Conservation (phyloP, 2,329 filamentous ascomycete species). For the Gaeumannomyces sp. region DNA sequence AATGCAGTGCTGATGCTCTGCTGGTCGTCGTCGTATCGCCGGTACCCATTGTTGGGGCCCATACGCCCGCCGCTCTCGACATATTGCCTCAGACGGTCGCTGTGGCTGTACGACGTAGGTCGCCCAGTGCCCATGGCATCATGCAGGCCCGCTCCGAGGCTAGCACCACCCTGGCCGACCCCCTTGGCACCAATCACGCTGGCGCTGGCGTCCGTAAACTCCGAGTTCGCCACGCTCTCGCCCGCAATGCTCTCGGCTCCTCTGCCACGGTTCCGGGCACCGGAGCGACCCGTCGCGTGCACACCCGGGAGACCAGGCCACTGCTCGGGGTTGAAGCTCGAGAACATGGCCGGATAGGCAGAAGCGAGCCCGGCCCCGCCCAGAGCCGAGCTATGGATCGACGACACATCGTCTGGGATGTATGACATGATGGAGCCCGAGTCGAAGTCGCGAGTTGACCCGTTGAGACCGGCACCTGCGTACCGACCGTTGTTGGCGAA, state of each 20-base stretch:
- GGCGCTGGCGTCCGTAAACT: slow-evolving; percentile 76
- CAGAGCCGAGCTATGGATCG: slow-evolving; percentile 85
- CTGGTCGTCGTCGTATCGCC: slow-evolving; percentile 81
- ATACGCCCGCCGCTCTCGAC: slow-evolving; percentile 77
- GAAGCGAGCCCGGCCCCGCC: slow-evolving; percentile 75
- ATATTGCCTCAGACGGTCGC: slow-evolving; percentile 88
- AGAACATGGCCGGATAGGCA: slow-evolving; percentile 93
- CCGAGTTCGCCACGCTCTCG: slow-evolving; percentile 86
- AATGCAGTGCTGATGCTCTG: slow-evolving; percentile 96
- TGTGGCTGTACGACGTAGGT: slow-evolving; percentile 63
- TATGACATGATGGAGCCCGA: slow-evolving; percentile 88
- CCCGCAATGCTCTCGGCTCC: slow-evolving; percentile 72
- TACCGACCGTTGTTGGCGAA: slow-evolving; percentile 30
- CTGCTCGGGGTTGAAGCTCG: slow-evolving; percentile 76
- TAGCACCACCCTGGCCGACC: slow-evolving; percentile 79
- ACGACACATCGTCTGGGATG: slow-evolving; percentile 95
- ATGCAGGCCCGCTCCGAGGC: slow-evolving; percentile 73
- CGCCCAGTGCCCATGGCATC: slow-evolving; percentile 62
- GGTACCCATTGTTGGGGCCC: slow-evolving; percentile 56
- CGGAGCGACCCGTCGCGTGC: slow-evolving; percentile 42
- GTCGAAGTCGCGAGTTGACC: slow-evolving; percentile 54
- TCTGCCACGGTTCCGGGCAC: slow-evolving; percentile 36
- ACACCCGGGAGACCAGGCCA: slow-evolving; percentile 76
- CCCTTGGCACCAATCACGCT: slow-evolving; percentile 72
- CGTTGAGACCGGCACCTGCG: slow-evolving; percentile 31